These are phyloP conservation scores for Colletotrichum caudatum DNA, from an alignment of 2,329 filamentous ascomycete genomes.

Conservation along the genomic window DNA sequence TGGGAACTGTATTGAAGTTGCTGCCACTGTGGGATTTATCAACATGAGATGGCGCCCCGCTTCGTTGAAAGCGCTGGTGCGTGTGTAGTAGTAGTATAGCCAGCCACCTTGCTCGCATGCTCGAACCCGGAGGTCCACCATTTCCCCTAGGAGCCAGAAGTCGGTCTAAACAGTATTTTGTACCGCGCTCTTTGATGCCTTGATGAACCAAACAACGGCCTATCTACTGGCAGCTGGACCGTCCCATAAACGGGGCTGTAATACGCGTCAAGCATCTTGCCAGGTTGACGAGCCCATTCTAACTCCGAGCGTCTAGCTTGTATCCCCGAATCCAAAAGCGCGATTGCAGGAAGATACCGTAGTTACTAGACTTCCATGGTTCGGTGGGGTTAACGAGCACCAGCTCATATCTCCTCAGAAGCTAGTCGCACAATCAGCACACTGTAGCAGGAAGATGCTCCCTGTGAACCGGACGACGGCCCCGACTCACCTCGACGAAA, in stretches of 20 bases:
- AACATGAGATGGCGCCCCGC: not conserved
- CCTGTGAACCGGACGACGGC: not conserved
- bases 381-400: slow-evolving; percentile 47
- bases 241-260: too few relatives aligned
- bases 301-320: too few relatives aligned
- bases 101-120: too few relatives aligned
- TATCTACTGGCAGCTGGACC: too few relatives aligned
- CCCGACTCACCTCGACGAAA: slow-evolving; percentile 48
- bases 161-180: too few relatives aligned
- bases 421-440: slow-evolving; percentile 29
- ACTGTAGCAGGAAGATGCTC: not conserved
- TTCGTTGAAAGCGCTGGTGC: not conserved
- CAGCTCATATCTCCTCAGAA: slow-evolving; percentile 48
- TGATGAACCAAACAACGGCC: too few relatives aligned
- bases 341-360: slow-evolving; percentile 1
- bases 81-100: too few relatives aligned
- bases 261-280: too few relatives aligned
- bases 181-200: too few relatives aligned
- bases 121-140: too few relatives aligned
- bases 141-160: too few relatives aligned
- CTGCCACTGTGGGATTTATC: not conserved
- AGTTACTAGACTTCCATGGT: slow-evolving; percentile 44
- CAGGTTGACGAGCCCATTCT: too few relatives aligned
- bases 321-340: slow-evolving; percentile 2
- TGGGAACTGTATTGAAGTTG: not conserved